A percentile compares a stretch with the other conserved stretches of the same genome.
Conservation (phyloP, 768 basidiomycete species). For the Clitopilus passeckerianus region DNA sequence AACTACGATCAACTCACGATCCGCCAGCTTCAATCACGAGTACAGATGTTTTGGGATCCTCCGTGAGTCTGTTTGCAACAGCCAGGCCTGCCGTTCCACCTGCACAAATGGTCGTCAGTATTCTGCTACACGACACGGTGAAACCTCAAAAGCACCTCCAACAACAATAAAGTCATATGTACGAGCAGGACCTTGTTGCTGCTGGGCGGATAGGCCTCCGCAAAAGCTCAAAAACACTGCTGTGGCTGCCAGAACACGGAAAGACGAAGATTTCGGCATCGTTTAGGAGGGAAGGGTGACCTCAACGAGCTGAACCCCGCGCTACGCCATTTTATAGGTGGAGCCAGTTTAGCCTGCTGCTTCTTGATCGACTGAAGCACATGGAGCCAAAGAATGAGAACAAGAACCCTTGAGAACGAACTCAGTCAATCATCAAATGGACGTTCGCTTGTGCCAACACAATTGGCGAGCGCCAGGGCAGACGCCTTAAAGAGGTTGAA, state of each 20-base stretch:
- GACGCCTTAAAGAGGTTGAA: not conserved
- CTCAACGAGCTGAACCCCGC: not conserved
- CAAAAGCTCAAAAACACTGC: conserved; percentile 2
- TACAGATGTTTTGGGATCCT: conserved; percentile 11
- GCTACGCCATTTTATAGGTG: not conserved
- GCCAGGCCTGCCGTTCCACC: conserved; percentile 18
- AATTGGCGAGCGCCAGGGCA: not conserved
- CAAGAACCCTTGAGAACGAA: not conserved
- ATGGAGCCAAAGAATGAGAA: not conserved
- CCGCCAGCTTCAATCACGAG: conserved; percentile 16
- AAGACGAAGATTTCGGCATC: not conserved
- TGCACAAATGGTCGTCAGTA: not conserved
- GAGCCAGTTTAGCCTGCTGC: not conserved
- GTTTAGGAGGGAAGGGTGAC: not conserved
- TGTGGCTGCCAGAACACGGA: not conserved
- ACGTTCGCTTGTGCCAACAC: not conserved
- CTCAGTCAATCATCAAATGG: not conserved
- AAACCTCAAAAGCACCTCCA: conserved; percentile 12
- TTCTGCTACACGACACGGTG: not conserved
- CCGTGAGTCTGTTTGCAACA: conserved; percentile 14
- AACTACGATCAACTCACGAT: conserved; percentile 7
- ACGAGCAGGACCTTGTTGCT: not conserved
- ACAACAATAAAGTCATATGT: conserved; percentile 19
- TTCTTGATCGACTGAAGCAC: not conserved
- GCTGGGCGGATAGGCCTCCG: conserved; percentile 6